A percentile compares a stretch with the other conserved stretches of the same genome.
phyloP scores from a whole-genome alignment of 2,329 filamentous ascomycete species.

The Colletotrichum theobromicola region DNA sequence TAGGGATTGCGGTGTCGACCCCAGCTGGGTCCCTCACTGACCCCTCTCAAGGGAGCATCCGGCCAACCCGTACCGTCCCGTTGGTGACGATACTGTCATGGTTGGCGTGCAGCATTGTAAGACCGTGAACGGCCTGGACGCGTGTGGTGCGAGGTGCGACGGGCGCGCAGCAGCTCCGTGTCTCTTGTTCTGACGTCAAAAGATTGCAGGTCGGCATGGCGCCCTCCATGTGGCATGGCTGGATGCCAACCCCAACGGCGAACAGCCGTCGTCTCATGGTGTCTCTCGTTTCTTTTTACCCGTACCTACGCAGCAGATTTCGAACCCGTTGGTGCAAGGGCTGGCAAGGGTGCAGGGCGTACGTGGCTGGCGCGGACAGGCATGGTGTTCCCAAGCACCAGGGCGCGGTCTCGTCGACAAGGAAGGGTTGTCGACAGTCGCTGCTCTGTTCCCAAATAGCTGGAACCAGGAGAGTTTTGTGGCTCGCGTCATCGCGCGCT shows the following conservation, averaged over 20 bases:
- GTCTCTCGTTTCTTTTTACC: constrained; percentile 8
- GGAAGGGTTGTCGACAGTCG: constrained; percentile 17
- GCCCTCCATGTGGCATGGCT: background rate
- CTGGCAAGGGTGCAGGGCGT: constrained; percentile 10
- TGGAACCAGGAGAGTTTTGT: constrained; percentile 24
- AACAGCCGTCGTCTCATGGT: constrained; percentile 11
- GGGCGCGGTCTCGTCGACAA: constrained; percentile 11
- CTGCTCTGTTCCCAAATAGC: constrained; percentile 18
- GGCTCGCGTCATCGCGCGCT: constrained; percentile 23
- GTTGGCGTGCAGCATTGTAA: background rate
- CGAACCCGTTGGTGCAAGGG: constrained; percentile 10
- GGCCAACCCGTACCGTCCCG: background rate
- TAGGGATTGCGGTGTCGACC: background rate
- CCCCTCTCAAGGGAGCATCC: background rate
- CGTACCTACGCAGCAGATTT: constrained; percentile 7
- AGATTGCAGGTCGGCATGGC: background rate
- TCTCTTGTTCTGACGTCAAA: constrained; percentile 4
- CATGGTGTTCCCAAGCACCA: constrained; percentile 11
- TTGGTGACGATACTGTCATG: background rate
- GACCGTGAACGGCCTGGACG: background rate
- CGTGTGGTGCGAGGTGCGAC: background rate
- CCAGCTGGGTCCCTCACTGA: background rate
- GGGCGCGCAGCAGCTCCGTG: background rate
- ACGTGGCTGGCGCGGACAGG: constrained; percentile 18
- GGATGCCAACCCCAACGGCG: background rate